Conservation (phyloP, 2,329 filamentous ascomycete species). For the Aspergillus caelatus region DNA sequence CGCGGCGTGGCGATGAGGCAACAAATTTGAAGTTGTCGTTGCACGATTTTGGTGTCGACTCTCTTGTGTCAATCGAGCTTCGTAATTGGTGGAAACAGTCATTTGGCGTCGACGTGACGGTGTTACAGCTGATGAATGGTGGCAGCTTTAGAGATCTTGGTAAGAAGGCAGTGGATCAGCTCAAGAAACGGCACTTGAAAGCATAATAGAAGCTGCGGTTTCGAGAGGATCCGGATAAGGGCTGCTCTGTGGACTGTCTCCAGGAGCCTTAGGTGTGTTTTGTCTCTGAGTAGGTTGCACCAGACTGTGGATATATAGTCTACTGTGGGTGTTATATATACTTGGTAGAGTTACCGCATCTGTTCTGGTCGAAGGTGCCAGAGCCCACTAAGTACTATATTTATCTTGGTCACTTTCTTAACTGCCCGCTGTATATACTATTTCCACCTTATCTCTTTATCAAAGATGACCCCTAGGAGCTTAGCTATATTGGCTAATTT, state of each 20-base stretch:
- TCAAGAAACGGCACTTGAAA: too few relatives aligned
- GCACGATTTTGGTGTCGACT: too few relatives aligned
- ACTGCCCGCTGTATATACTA: constrained; percentile 25
- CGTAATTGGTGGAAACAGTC: too few relatives aligned
- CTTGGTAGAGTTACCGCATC: constrained; percentile 29
- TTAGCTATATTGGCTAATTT: constrained; percentile 23
- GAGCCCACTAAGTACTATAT: constrained; percentile 19
- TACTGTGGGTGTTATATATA: constrained; percentile 22
- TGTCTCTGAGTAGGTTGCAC: constrained; percentile 25
- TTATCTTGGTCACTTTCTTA: constrained; percentile 21
- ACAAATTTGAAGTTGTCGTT: too few relatives aligned
- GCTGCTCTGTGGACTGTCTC: constrained; percentile 20
- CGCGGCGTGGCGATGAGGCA: too few relatives aligned
- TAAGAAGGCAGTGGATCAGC: too few relatives aligned
- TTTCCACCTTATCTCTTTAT: constrained; percentile 28
- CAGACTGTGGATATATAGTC: constrained; percentile 28
- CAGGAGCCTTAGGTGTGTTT: constrained; percentile 19
- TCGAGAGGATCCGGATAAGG: constrained; percentile 12
- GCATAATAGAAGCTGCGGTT: too few relatives aligned
- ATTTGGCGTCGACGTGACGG: too few relatives aligned
- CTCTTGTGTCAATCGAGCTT: too few relatives aligned
- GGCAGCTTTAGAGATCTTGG: too few relatives aligned
- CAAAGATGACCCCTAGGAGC: constrained; percentile 28
- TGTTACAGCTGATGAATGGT: too few relatives aligned
- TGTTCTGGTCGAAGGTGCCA: constrained; percentile 23